Evolutionary conservation across 2,329 filamentous ascomycete species (phyloP).

Genomic region (Periconia macrospinosa): DNA sequence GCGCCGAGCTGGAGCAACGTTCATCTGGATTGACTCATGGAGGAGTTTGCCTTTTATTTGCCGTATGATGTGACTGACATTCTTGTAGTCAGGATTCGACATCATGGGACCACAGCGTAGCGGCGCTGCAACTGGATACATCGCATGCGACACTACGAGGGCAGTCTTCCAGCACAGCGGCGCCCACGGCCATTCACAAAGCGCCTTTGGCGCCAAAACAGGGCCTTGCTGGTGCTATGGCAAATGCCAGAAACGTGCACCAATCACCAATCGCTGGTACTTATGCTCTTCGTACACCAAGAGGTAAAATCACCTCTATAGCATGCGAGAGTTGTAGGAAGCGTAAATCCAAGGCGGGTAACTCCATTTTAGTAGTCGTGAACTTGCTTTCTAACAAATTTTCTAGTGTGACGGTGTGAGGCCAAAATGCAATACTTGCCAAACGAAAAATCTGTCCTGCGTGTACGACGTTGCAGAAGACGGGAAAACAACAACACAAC

Average conservation of each 20-base stretch:
- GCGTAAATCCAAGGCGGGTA: constrained; percentile 41
- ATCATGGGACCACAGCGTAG: constrained; percentile 32
- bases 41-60: background rate
- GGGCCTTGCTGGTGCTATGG: constrained; percentile 34
- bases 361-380: too few relatives aligned
- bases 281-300: constrained; percentile 39
- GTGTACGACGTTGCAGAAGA: constrained; percentile 44
- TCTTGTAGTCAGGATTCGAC: constrained; percentile 27
- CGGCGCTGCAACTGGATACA: constrained; percentile 34
- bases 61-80: constrained; percentile 21
- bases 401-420: constrained; percentile 41
- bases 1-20: background rate
- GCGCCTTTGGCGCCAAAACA: constrained; percentile 42
- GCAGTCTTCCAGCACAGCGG: constrained; percentile 8
- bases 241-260: constrained; percentile 33
- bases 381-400: constrained; percentile 13
- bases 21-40: background rate
- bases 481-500: constrained; percentile 42
- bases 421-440: constrained; percentile 44
- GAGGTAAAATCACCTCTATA: constrained; percentile 45
- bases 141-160: constrained; percentile 32
- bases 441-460: constrained; percentile 41
- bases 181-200: constrained; percentile 28
- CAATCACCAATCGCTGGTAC: constrained; percentile 41
- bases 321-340: constrained; percentile 44